Percentiles rank a stretch among this genome's conserved stretches.
Conservation (phyloP, 1,139 yeast species). For the Saccharomyces pastorianus region DNA sequence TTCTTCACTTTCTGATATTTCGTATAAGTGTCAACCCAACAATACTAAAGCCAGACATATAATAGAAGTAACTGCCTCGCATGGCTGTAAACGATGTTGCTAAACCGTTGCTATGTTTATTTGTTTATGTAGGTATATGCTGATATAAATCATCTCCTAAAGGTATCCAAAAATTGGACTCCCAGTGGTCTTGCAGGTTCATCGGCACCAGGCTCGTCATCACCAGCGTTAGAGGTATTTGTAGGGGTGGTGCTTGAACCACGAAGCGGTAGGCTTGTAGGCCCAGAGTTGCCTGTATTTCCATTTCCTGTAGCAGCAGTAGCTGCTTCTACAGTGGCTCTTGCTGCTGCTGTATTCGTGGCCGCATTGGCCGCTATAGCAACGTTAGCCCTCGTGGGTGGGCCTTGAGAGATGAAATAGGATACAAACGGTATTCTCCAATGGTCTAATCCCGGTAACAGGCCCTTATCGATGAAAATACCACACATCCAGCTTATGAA, state of each 20-base stretch:
- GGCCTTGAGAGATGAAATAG: slow-evolving; percentile 3
- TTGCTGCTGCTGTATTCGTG: slow-evolving; percentile 1
- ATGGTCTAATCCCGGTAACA: slow-evolving; percentile 24
- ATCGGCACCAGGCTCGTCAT: slow-evolving; percentile 21
- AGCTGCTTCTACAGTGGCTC: slow-evolving; percentile 3
- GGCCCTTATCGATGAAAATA: slow-evolving; percentile 24
- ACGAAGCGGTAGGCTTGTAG: neutral
- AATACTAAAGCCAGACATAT: neutral
- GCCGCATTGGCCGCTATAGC: neutral
- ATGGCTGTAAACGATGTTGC: neutral
- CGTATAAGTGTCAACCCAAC: neutral
- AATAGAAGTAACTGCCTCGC: neutral
- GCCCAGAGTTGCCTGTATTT: slow-evolving; percentile 2
- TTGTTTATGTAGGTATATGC: neutral
- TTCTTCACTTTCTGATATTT: neutral
- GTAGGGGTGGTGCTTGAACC: neutral
- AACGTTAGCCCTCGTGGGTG: neutral
- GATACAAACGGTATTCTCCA: slow-evolving; percentile 19
- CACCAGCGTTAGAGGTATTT: slow-evolving; percentile 14
- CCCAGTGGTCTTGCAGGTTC: slow-evolving; percentile 31
- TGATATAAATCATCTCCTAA: slow-evolving; percentile 21
- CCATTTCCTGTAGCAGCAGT: neutral
- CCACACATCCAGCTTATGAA: slow-evolving; percentile 29
- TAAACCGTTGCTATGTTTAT: neutral
- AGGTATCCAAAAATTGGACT: slow-evolving; percentile 28